phyloP scores from a whole-genome alignment of 2,329 filamentous ascomycete genomes.

The Trichoderma brevicompactum region DNA sequence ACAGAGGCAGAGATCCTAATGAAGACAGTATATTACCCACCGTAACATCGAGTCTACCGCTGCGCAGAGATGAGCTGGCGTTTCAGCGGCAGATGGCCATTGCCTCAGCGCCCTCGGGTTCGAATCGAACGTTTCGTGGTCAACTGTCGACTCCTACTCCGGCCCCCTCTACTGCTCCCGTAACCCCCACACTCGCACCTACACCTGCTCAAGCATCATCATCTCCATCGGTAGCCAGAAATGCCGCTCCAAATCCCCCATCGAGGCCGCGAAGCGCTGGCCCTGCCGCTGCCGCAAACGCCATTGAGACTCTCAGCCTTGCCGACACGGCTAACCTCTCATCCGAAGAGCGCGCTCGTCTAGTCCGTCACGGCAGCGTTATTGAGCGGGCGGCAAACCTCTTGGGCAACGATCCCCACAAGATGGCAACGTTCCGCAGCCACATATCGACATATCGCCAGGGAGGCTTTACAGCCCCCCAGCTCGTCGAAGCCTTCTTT shows the following conservation, averaged over 20 bases:
- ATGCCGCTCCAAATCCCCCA: slow-evolving; percentile 10
- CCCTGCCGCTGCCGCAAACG: slow-evolving; percentile 35
- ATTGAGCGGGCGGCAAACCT: slow-evolving; percentile 83
- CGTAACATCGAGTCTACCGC: slow-evolving; percentile 67
- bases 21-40: slow-evolving; percentile 72
- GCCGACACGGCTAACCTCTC: slow-evolving; percentile 59
- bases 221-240: slow-evolving; percentile 26
- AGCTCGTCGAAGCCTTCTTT: slow-evolving; percentile 87
- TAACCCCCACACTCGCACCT: slow-evolving; percentile 35
- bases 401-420: slow-evolving; percentile 74
- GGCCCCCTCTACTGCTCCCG: slow-evolving; percentile 31
- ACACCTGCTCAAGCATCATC: slow-evolving; percentile 31
- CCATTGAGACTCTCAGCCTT: slow-evolving; percentile 58
- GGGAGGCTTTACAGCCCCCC: slow-evolving; percentile 69
- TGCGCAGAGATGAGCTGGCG: slow-evolving; percentile 85
- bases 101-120: slow-evolving; percentile 80
- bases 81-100: slow-evolving; percentile 92
- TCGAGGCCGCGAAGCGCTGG: slow-evolving; percentile 30
- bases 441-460: slow-evolving; percentile 79
- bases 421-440: slow-evolving; percentile 76
- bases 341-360: slow-evolving; percentile 79
- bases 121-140: slow-evolving; percentile 81
- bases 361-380: slow-evolving; percentile 80
- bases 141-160: slow-evolving; percentile 64
- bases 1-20: slow-evolving; percentile 82